A percentile compares a stretch with the other conserved stretches of the same genome.
phyloP scores from a whole-genome alignment of 2,329 filamentous ascomycete genomes.

The Metarhizium sp. region DNA sequence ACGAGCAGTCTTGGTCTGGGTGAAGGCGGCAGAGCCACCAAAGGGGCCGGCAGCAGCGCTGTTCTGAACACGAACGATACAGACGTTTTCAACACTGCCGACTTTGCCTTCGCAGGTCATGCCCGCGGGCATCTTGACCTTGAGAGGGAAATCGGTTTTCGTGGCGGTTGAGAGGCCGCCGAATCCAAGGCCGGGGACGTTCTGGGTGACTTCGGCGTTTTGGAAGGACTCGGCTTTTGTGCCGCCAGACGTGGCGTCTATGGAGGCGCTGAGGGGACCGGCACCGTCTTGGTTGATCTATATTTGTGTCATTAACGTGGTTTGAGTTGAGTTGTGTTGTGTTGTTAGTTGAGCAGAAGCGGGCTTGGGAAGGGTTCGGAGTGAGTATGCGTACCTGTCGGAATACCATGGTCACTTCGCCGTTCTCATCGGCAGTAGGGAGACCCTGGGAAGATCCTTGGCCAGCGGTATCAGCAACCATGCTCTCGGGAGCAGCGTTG shows the following conservation, averaged over 20 bases:
- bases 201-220: slow-evolving; percentile 45
- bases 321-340: not conserved
- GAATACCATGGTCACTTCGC: slow-evolving; percentile 53
- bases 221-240: slow-evolving; percentile 51
- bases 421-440: slow-evolving; percentile 51
- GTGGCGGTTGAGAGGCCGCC: slow-evolving; percentile 48
- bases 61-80: slow-evolving; percentile 57
- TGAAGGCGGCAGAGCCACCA: slow-evolving; percentile 57
- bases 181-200: slow-evolving; percentile 49
- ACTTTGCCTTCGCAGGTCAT: slow-evolving; percentile 56
- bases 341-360: not conserved
- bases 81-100: slow-evolving; percentile 53
- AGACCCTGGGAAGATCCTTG: slow-evolving; percentile 42
- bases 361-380: not conserved
- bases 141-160: slow-evolving; percentile 55
- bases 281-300: slow-evolving; percentile 66
- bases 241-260: slow-evolving; percentile 55
- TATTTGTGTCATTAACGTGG: slow-evolving; percentile 5
- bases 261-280: slow-evolving; percentile 48
- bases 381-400: slow-evolving; percentile 28
- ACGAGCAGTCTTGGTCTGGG: slow-evolving; percentile 45
- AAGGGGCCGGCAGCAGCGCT: slow-evolving; percentile 53
- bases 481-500: slow-evolving; percentile 30
- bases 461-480: slow-evolving; percentile 45
- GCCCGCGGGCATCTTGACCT: slow-evolving; percentile 54